Percentiles rank a stretch among this genome's conserved stretches.
These are phyloP conservation scores for Exophiala sideris DNA, from an alignment of 2,329 filamentous ascomycete species.

Conservation along the genomic window DNA sequence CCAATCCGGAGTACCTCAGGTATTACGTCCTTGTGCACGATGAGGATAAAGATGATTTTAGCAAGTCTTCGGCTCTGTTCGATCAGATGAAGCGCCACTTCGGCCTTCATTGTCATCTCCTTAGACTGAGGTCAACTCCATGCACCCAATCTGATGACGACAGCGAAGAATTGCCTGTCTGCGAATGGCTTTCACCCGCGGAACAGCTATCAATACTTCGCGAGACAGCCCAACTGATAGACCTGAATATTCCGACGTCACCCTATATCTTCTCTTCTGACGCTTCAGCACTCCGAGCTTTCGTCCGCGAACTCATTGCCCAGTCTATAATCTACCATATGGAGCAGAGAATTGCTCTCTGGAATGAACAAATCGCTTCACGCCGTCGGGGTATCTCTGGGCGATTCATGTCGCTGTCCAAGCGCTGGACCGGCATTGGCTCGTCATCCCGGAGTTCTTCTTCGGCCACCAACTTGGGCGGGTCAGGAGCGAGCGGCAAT, in stretches of 20 bases:
- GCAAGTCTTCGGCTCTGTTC: slow-evolving; percentile 82
- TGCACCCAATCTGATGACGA: slow-evolving; percentile 88
- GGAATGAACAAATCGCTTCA: slow-evolving; percentile 97
- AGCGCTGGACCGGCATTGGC: slow-evolving; percentile 83
- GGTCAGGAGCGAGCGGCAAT: slow-evolving; percentile 51
- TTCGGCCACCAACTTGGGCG: slow-evolving; percentile 50
- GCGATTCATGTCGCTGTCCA: slow-evolving; percentile 89
- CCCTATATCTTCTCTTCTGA: slow-evolving; percentile 90
- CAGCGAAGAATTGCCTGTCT: slow-evolving; percentile 73
- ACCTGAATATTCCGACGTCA: slow-evolving; percentile 64
- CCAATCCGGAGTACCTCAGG: slow-evolving; percentile 84
- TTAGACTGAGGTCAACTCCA: slow-evolving; percentile 78
- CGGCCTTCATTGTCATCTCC: slow-evolving; percentile 87
- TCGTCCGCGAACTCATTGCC: slow-evolving; percentile 90
- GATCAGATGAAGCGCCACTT: slow-evolving; percentile 99
- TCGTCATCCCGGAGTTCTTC: slow-evolving; percentile 59
- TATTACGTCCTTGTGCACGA: slow-evolving; percentile 98
- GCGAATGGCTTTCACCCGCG: slow-evolving; percentile 82
- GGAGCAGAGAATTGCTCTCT: slow-evolving; percentile 85
- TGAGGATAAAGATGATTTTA: slow-evolving; percentile 90
- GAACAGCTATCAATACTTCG: slow-evolving; percentile 78
- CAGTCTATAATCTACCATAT: slow-evolving; percentile 94
- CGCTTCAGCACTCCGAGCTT: slow-evolving; percentile 78
- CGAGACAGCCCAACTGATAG: slow-evolving; percentile 51
- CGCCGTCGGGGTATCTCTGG: slow-evolving; percentile 83